phyloP scores from a whole-genome alignment of 441 rosid species.

The Gossypium aridum region DNA sequence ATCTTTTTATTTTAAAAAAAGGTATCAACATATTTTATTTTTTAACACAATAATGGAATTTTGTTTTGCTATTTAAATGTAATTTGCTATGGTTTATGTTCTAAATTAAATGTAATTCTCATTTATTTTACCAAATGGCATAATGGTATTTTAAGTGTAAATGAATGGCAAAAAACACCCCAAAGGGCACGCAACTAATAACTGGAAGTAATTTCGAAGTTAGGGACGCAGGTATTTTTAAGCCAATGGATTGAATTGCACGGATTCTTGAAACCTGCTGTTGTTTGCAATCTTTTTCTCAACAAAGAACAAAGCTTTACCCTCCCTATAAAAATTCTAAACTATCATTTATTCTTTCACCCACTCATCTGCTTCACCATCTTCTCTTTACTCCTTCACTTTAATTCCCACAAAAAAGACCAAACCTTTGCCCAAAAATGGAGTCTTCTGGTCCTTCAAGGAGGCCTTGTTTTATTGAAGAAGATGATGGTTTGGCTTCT shows the following conservation, averaged over 20 bases:
- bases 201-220: not conserved
- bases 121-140: not conserved
- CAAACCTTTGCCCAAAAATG: not conserved
- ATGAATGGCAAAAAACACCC: not conserved
- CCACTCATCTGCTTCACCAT: not conserved
- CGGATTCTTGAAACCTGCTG: constrained; percentile 34
- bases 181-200: not conserved
- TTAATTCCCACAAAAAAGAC: not conserved
- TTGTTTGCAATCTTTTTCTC: constrained; percentile 23
- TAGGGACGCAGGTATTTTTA: constrained; percentile 6
- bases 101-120: not conserved
- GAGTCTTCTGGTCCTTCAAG: constrained; percentile 13
- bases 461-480: constrained; percentile 37
- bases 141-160: not conserved
- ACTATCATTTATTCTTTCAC: not conserved
- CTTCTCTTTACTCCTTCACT: not conserved
- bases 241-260: constrained; percentile 45
- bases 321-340: not conserved
- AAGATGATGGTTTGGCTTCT: constrained; percentile 52
- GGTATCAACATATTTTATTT: not conserved
- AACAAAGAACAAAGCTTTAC: not conserved
- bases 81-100: no score
- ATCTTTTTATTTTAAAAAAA: no score
- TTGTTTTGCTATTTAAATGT: no score
- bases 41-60: not conserved